Base-by-base conservation (phyloP, 371 early-diverging fungal genomes). In the Mortierella sp. region DNA sequence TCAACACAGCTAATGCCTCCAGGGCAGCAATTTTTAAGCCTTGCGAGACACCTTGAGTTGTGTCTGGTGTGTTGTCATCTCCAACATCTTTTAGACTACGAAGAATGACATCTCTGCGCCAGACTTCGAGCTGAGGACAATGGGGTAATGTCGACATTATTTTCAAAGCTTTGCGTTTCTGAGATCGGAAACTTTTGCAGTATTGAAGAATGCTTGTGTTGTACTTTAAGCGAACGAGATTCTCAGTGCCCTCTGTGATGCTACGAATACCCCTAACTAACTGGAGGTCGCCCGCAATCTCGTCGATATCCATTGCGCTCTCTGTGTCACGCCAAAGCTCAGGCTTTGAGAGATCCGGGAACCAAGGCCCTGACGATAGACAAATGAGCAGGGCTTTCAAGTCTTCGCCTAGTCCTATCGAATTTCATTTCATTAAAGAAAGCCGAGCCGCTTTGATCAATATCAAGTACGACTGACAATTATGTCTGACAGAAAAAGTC, bases 291-390 rank as follows among this genome's bases (percentile, higher is more conserved):
- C 75, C 74, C 16, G 22, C 47, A 13, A 41, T 22, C 9, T 19
- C 55, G 21, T 74, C 75, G 6, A 61, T 28, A 19, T 63, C 61
- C 70, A 64, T 67, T n/a, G 21, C 7, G 19, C 36, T 32, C 2
- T 71, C 38, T 9, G 65, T 2, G 11, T 40, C 33, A 4, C 41
- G 60, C 80, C 80, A 80, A 15, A 80, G 67, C 19, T 74, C 71
- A 0, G 58, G 65, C 9, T 45, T 36, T 2, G 75, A 45, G 9
- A 80, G 52, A 48, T 67, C 63, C 11, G 71, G 48, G 24, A 74
- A 74, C 80, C 80, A 80, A 1, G 80, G 80, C 16, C 80, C 75
- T n/a, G 80, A 80, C 8, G 80, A 32, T 19, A 80, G 40, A n/a
- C 74, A 71, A 15, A 80, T 61, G 21, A 74, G 71, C 4, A 74